Evolutionary conservation across 2,329 filamentous ascomycete genomes (phyloP).

Genomic region (Cercospora sp.): DNA sequence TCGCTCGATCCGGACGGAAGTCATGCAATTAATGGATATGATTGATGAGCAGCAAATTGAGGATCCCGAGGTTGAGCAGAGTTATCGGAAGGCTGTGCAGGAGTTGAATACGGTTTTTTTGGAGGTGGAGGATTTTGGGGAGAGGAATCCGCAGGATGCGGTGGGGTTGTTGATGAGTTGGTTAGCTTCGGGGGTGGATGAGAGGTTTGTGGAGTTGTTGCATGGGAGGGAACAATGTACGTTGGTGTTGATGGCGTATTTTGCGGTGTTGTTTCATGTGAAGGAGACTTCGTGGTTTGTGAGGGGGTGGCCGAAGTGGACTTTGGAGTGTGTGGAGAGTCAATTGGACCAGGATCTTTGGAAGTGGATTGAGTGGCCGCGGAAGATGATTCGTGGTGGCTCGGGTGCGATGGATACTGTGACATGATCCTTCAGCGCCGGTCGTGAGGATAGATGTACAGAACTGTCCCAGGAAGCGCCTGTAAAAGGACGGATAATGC

Average conservation of each 20-base stretch:
- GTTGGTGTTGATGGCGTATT: conserved; percentile 21
- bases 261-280: conserved; percentile 18
- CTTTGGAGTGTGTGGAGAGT: conserved; percentile 13
- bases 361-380: conserved; percentile 22
- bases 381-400: neutral
- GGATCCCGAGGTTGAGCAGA: neutral
- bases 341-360: conserved; percentile 9
- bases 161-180: neutral
- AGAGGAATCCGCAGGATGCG: neutral
- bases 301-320: conserved; percentile 21
- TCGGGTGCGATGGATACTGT: neutral
- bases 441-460: neutral
- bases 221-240: conserved; percentile 13
- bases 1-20: conserved; percentile 4
- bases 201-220: conserved; percentile 17
- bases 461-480: neutral
- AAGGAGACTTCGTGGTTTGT: conserved; percentile 19
- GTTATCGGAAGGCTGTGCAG: conserved; percentile 16
- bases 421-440: neutral
- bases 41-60: neutral
- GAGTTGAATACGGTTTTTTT: conserved; percentile 18
- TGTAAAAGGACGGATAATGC: neutral
- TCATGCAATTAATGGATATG: conserved; percentile 14
- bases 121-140: conserved; percentile 5
- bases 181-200: neutral